phyloP scores from a whole-genome alignment of 192 early-diverging fungal species.

The Oehlia diaphana region DNA sequence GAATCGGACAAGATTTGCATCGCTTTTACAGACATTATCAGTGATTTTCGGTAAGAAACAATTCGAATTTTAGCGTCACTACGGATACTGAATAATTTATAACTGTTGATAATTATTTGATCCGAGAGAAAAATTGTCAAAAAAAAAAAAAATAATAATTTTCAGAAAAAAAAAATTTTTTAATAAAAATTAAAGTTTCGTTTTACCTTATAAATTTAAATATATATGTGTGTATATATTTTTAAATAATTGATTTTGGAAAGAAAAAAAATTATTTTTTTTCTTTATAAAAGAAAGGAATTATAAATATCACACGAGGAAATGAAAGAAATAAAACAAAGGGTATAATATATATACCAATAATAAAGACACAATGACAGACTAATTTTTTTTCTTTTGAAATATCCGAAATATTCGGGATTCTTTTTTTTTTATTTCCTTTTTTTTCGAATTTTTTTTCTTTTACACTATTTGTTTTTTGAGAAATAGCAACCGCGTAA shows the following conservation, averaged over 20 bases:
- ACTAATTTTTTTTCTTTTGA: not conserved
- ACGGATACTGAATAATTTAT: not conserved
- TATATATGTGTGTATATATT: not conserved
- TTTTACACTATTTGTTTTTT: not conserved
- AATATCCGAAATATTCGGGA: not conserved
- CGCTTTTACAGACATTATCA: not conserved
- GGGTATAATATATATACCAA: not conserved
- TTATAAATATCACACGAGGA: not conserved
- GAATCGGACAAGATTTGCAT: conserved; percentile 11
- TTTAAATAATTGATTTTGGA: too few relatives aligned
- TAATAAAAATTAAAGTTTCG: not conserved
- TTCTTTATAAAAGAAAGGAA: too few relatives aligned
- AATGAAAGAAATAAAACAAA: not conserved
- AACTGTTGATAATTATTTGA: not conserved
- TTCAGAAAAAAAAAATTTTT: not conserved
- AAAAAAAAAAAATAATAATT: not conserved
- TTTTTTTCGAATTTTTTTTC: not conserved
- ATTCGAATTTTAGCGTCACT: not conserved
- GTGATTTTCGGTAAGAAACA: not conserved
- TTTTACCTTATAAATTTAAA: not conserved
- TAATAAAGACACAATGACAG: not conserved
- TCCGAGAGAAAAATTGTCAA: not conserved
- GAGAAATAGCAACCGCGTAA: not conserved
- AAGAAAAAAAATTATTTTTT: too few relatives aligned
- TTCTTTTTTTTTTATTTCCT: not conserved